Percentiles rank a stretch among this genome's conserved stretches.
Evolutionary conservation across 2,329 filamentous ascomycete genomes (phyloP).

Genomic region (Penicillium digitatum): DNA sequence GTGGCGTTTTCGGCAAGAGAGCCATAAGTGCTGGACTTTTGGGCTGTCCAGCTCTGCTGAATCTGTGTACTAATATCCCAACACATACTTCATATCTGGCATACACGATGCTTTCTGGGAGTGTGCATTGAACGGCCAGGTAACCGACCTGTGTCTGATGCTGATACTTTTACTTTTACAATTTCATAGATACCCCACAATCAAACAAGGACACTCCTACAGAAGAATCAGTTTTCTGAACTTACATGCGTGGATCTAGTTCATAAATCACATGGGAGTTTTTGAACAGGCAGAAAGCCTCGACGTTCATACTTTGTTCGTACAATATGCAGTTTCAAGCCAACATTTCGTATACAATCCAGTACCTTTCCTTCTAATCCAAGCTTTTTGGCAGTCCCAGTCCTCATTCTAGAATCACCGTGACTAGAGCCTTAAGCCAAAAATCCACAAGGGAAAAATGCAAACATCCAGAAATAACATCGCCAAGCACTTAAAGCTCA

Average conservation of each 20-base stretch:
- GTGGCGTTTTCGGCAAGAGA: slow-evolving; percentile 4
- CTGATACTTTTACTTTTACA: slow-evolving; percentile 1
- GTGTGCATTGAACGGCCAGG: neutral
- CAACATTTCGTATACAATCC: slow-evolving; percentile 3
- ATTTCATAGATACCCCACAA: slow-evolving; percentile 22
- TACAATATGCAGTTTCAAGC: slow-evolving; percentile 12
- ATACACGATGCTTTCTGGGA: neutral
- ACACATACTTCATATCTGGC: neutral
- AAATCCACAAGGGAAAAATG: slow-evolving; percentile 18
- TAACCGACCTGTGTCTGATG: neutral
- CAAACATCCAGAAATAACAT: slow-evolving; percentile 13
- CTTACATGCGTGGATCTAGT: neutral
- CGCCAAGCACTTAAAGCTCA: slow-evolving; percentile 56
- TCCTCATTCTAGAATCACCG: neutral
- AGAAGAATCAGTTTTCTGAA: neutral
- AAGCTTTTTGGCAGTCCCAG: neutral
- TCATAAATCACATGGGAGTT: neutral
- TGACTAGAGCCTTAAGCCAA: neutral
- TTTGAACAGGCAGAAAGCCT: neutral
- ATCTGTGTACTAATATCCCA: neutral
- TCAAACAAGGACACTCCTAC: neutral
- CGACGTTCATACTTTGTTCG: neutral
- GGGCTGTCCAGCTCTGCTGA: neutral
- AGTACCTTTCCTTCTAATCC: neutral
- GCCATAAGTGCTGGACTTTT: neutral